Base-by-base conservation (phyloP, 176 grass and related monocot genomes). In the Oropetium thomaeum region DNA sequence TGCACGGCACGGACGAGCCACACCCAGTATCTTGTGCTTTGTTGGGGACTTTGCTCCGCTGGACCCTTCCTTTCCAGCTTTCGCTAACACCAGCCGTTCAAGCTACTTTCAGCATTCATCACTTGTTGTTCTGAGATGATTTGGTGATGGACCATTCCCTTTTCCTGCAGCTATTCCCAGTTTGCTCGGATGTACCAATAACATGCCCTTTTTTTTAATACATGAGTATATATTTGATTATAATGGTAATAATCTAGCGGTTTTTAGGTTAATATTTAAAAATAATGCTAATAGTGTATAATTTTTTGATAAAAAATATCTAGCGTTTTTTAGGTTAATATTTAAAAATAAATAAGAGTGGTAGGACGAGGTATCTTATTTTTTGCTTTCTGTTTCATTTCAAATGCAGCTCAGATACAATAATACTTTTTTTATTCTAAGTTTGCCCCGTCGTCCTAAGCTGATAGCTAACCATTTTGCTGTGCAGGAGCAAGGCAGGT, bases 401-500 rank as follows among this genome's bases (percentile, higher is more conserved):
- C 35, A 37, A 37, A 37, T 7, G 35, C 35, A 37, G 35, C 7
- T 37, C 35, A 7, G 35, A 37, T 37, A n/a, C n/a, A n/a, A n/a
- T n/a, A n/a, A n/a, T n/a, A n/a, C n/a, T n/a, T n/a, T n/a, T n/a
- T n/a, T n/a, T n/a, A n/a, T n/a, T n/a, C n/a, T n/a, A n/a, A n/a
- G n/a, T n/a, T 79, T 53, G 19, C 9, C 62, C 26, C 12, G 4
- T 59, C 34, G 2, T 20, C 19, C 72, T 32, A 62, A 31, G 8
- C 39, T 71, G 49, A 49, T 39, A 15, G 3, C 9, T 27, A 43
- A 10, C 1, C 0, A 27, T 34, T 84, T 77, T 60, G 1, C 0
- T 57, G 23, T 40, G 12, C 34, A 99, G 96, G 89, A 82, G 86
- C 85, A 53, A 88, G 86, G 27, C 51, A 89, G 34, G 33, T 78